Conservation (phyloP, 2,329 filamentous ascomycete species). For the Trichoderma asperellum region DNA sequence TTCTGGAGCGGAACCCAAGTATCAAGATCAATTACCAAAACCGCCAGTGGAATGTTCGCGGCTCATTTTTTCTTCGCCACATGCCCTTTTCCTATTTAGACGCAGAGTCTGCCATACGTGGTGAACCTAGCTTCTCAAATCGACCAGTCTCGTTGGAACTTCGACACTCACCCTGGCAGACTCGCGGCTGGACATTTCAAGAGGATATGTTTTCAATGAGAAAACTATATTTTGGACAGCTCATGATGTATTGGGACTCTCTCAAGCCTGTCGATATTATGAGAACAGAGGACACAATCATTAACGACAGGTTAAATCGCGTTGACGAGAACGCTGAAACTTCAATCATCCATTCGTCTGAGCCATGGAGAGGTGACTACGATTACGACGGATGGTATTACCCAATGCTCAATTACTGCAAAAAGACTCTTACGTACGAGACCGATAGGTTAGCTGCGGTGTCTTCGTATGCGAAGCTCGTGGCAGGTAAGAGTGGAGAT, state of each 20-base stretch:
- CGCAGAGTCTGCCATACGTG: conserved; percentile 8
- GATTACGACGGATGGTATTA: conserved; percentile 12
- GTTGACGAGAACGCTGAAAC: not conserved
- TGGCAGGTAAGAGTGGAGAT: conserved; percentile 4
- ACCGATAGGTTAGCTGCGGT: conserved; percentile 1
- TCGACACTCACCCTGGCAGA: not conserved
- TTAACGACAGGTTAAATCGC: not conserved
- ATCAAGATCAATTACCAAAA: conserved; percentile 6
- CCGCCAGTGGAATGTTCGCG: not conserved
- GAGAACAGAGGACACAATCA: conserved; percentile 10
- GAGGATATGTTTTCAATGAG: conserved; percentile 10
- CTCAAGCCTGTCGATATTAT: conserved; percentile 6
- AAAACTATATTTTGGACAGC: conserved; percentile 10
- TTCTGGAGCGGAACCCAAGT: conserved; percentile 5
- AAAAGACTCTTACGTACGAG: conserved; percentile 4
- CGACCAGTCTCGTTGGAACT: not conserved
- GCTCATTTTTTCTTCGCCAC: conserved; percentile 14
- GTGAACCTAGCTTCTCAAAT: not conserved
- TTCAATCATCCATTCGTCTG: conserved; percentile 6
- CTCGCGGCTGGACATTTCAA: conserved; percentile 15
- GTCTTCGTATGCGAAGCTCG: conserved; percentile 12
- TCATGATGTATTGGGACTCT: conserved; percentile 21
- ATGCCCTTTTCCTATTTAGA: not conserved
- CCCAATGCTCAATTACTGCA: conserved; percentile 1
- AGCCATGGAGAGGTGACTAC: conserved; percentile 1